Conservation (phyloP, 2,329 filamentous ascomycete genomes). For the Beauveria sp. region DNA sequence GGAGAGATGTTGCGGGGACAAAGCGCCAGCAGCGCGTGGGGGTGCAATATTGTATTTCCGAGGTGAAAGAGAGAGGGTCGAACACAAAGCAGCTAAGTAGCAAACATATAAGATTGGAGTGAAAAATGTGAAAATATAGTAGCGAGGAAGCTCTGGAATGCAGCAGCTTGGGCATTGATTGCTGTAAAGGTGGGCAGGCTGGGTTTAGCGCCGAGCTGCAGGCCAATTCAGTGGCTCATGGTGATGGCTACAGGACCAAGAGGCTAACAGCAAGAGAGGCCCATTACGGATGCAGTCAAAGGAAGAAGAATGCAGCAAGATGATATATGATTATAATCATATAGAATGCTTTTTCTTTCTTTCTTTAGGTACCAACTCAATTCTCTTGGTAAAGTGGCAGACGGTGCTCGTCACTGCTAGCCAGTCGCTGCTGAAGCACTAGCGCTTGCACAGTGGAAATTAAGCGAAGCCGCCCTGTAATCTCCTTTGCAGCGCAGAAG, state of each 20-base stretch:
- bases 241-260: background rate
- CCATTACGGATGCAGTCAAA: too few species aligned
- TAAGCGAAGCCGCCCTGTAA: slow-evolving; percentile 8
- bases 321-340: too few species aligned
- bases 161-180: too few species aligned
- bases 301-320: too few species aligned
- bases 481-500: slow-evolving; percentile 3
- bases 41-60: background rate
- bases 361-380: too few species aligned
- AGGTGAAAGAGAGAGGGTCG: background rate
- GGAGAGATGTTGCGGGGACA: background rate
- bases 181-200: background rate
- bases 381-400: background rate
- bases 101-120: background rate
- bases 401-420: background rate
- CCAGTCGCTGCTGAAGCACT: background rate
- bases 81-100: background rate
- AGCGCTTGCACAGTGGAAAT: slow-evolving; percentile 9
- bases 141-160: background rate
- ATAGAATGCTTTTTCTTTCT: too few species aligned
- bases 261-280: background rate
- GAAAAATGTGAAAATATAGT: background rate
- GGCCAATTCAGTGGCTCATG: background rate
- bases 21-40: background rate
- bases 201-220: background rate